Evolutionary conservation across 78 protist genomes (phyloP).

Genomic region (Dictyostelium brefeldianum): DNA sequence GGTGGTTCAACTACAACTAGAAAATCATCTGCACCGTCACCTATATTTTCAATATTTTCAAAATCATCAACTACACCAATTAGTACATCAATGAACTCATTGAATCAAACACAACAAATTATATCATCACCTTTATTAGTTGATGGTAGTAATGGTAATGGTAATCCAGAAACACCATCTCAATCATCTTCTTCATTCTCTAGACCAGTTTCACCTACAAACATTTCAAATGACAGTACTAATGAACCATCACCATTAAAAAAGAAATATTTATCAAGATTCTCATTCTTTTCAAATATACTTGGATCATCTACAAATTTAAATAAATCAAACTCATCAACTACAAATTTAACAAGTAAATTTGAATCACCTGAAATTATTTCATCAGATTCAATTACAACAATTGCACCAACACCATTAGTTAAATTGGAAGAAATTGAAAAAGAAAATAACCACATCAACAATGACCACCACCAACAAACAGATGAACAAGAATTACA

Average conservation of each 20-base stretch:
- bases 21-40: slow-evolving; percentile 15
- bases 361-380: neutral
- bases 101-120: neutral
- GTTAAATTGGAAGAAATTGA: neutral
- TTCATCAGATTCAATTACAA: neutral
- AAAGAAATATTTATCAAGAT: slow-evolving; percentile 20
- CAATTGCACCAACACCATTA: too few relatives aligned
- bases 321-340: neutral
- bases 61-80: slow-evolving; percentile 25
- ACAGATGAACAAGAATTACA: neutral
- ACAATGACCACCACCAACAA: neutral
- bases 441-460: neutral
- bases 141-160: neutral
- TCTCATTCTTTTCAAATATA: slow-evolving; percentile 62
- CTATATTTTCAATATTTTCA: neutral
- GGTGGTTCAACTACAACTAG: neutral
- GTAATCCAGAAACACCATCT: neutral
- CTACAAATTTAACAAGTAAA: neutral
- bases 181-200: slow-evolving; percentile 8
- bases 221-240: neutral
- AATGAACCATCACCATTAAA: slow-evolving; percentile 8
- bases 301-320: neutral
- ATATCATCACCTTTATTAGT: neutral
- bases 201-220: slow-evolving; percentile 54
- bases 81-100: neutral